Conservation (phyloP, 2,329 filamentous ascomycete genomes). For the Penicillium sp. region DNA sequence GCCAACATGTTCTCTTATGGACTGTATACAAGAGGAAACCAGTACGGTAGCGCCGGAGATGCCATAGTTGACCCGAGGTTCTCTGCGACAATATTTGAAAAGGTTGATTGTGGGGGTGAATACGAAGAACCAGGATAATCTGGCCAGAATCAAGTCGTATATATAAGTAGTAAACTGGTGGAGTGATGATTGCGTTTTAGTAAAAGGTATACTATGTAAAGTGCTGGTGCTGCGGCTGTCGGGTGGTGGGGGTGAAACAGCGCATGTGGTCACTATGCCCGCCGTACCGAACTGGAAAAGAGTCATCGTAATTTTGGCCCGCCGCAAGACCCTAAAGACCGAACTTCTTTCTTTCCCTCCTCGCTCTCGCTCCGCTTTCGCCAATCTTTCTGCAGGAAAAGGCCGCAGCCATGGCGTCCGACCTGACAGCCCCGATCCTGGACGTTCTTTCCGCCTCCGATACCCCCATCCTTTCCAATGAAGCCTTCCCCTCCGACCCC, state of each 20-base stretch:
- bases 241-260: constrained; percentile 28
- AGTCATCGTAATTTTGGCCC: constrained; percentile 38
- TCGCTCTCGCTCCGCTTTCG: constrained; percentile 10
- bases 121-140: too few relatives aligned
- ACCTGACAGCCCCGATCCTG: constrained; percentile 69
- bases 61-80: too few relatives aligned
- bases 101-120: too few relatives aligned
- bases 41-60: too few relatives aligned
- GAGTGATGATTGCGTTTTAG: too few relatives aligned
- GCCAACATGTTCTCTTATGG: not conserved
- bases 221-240: too few relatives aligned
- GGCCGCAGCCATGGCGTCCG: constrained; percentile 49
- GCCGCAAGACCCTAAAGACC: constrained; percentile 19
- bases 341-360: constrained; percentile 14
- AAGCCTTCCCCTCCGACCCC: constrained; percentile 69
- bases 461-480: constrained; percentile 66
- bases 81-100: too few relatives aligned
- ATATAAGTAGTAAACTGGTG: too few relatives aligned
- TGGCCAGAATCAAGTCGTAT: too few relatives aligned
- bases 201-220: too few relatives aligned
- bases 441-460: constrained; percentile 66
- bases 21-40: not conserved
- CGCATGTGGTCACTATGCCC: constrained; percentile 27
- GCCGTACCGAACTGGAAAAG: constrained; percentile 36
- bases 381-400: constrained; percentile 29